Percentiles rank a stretch among this genome's conserved stretches.
Evolutionary conservation across 345 rosid species (phyloP).

Genomic region (Citrus medica): DNA sequence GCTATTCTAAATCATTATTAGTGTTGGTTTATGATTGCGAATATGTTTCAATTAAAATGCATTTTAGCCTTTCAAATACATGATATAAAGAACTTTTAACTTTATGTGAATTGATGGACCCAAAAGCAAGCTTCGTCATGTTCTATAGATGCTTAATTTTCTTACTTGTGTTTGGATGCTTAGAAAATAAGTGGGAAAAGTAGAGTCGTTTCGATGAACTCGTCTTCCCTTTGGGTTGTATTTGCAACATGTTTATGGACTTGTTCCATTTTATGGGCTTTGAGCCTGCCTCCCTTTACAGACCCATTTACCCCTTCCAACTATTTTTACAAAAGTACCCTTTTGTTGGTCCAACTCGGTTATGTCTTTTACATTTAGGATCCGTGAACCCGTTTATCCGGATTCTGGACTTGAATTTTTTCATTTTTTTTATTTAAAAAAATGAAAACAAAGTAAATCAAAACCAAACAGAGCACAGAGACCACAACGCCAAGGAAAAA

Average conservation of each 20-base stretch:
- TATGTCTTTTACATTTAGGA: background rate
- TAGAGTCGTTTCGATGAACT: background rate
- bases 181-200: background rate
- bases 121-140: background rate
- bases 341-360: too few species aligned
- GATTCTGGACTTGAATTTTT: too few species aligned
- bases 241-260: background rate
- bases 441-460: too few species aligned
- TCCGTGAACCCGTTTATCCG: too few species aligned
- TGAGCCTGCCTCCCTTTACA: background rate
- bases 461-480: too few species aligned
- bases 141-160: too few species aligned
- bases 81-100: background rate
- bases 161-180: background rate
- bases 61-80: background rate
- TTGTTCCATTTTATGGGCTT: too few species aligned
- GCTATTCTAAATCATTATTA: background rate
- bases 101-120: background rate
- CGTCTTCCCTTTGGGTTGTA: background rate
- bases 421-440: too few species aligned
- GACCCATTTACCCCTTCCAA: background rate
- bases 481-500: too few species aligned
- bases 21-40: background rate
- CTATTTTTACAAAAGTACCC: background rate
- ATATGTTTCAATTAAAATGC: background rate